These are phyloP conservation scores for Gynochthodes officinalis DNA, from an alignment of 257 asterid species.

Conservation along the genomic window DNA sequence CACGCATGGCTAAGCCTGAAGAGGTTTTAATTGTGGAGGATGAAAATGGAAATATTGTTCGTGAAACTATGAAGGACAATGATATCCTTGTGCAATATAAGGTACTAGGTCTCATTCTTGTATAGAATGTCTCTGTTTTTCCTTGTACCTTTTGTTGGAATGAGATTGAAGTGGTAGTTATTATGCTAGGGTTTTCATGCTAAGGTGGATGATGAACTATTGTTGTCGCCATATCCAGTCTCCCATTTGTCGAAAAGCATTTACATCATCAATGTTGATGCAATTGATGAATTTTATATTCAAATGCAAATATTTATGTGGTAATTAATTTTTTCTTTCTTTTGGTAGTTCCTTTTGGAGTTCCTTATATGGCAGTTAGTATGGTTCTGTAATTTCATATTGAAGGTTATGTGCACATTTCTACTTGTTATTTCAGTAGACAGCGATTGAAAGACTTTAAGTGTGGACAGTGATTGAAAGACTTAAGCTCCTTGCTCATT, in stretches of 20 bases:
- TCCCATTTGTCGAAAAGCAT: not conserved
- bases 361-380: not conserved
- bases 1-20: conserved; percentile 99
- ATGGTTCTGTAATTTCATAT: not conserved
- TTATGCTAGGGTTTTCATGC: not conserved
- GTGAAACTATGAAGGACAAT: conserved; percentile 98
- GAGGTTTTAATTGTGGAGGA: conserved; percentile 97
- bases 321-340: not conserved
- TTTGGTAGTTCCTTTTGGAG: not conserved
- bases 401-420: not conserved
- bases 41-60: conserved; percentile 97
- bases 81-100: conserved; percentile 96
- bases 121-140: not conserved
- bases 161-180: not conserved
- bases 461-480: not conserved
- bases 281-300: not conserved
- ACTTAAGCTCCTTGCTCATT: not conserved
- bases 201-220: not conserved
- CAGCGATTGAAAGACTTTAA: not conserved
- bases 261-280: not conserved
- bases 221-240: not conserved
- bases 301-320: not conserved
- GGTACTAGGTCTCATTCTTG: conserved; percentile 50
- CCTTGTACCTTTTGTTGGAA: not conserved
- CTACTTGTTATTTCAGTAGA: not conserved